Conservation (phyloP, 345 rosid genomes). For the Populus ilicifolia region DNA sequence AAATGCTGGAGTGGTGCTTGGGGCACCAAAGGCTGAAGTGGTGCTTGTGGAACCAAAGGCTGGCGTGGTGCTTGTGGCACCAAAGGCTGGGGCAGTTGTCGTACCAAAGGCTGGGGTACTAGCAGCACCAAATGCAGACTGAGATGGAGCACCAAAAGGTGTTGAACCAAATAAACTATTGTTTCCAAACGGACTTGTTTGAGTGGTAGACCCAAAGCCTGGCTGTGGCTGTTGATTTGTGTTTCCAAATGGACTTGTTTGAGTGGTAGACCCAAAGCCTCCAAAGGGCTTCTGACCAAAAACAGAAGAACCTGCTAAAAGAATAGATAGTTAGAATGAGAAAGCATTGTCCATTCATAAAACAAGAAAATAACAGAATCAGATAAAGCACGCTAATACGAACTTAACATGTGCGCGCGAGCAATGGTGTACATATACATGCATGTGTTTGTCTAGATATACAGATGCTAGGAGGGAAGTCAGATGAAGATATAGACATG, state of each 20-base stretch:
- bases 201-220: constrained; percentile 28
- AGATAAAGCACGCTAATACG: neutral
- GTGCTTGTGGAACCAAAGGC: constrained; percentile 47
- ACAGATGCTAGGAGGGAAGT: neutral
- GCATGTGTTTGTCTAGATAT: neutral
- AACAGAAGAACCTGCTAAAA: constrained; percentile 47
- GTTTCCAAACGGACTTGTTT: constrained; percentile 25
- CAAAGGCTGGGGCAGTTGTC: constrained; percentile 46
- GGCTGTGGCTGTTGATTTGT: constrained; percentile 68
- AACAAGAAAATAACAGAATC: neutral
- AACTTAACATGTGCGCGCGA: neutral
- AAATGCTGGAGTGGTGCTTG: constrained; percentile 41
- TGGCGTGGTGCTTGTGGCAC: constrained; percentile 37
- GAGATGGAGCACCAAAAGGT: constrained; percentile 62
- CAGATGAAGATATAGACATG: neutral
- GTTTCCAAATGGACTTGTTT: constrained; percentile 59
- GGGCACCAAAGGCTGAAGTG: constrained; percentile 43
- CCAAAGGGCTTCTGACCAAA: constrained; percentile 83
- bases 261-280: constrained; percentile 68
- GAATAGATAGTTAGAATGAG: neutral
- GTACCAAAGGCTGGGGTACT: constrained; percentile 19
- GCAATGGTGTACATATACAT: neutral
- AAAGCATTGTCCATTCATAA: neutral
- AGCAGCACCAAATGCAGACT: constrained; percentile 34
- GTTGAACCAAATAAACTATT: constrained; percentile 57